Base-by-base conservation (phyloP, 495 filamentous ascomycete species). In the Podospora sp. region DNA sequence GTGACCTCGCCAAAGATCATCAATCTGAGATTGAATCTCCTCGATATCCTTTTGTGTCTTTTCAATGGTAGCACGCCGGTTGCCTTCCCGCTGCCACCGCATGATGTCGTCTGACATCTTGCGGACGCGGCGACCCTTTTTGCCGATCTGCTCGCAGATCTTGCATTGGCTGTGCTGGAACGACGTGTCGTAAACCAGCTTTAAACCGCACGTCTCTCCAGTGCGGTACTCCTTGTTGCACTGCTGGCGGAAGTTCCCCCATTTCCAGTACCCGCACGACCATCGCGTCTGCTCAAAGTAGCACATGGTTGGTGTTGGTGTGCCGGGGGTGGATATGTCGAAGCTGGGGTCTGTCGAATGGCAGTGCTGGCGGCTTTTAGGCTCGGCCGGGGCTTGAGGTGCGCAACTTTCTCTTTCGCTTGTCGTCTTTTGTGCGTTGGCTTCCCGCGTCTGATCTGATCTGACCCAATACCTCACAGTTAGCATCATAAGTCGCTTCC, bases 171-270 rank as follows among this genome's bases (percentile, higher is more conserved):
- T 81, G 70, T 68, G 69, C 70, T 86, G 72, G 74, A 85, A 77
- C 69, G 85, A 73, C 76, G 91, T 87, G 80, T 89, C 77, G 81
- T 87, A 87, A 76, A 97, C 89, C 75, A 97, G 88, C 83, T 90
- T 95, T 84, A 97, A 93, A 72, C 95, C 95, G 81, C 95, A 99
- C 51, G 95, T 98, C 85, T 99, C 95, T 75, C 95, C 95, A 59
- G 90, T 97, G 72, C 96, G 92, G 82, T 98, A 97, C 74, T 99
- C 95, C 80, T 90, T 91, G 77, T 91, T 89, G 87, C 96, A 99
- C 71, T 97, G 95, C 79, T 94, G 87, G 68, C 91, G 89, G 85
- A 98, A 97, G 78, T 89, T 89, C 71, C 92, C 91, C 95, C 96
- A 99, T 79, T 94, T 94, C 88, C 89, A 97, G 84, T 95, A 94